Base-by-base conservation (phyloP, 371 early-diverging fungal species). In the Lichtheimia corymbifera region DNA sequence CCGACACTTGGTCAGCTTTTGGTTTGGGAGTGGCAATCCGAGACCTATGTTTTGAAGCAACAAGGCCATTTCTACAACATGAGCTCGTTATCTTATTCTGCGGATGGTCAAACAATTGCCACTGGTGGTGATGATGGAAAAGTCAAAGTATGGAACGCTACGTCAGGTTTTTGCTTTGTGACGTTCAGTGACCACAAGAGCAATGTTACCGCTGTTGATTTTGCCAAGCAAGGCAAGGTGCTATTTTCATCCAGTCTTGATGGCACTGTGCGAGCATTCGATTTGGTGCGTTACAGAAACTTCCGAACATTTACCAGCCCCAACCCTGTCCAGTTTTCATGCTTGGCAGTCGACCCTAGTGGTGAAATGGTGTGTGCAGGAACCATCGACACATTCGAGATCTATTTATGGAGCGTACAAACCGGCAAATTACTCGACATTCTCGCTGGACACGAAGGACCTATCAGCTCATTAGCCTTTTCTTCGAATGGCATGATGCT, bases 21-120 rank as follows among this genome's bases (percentile, higher is more conserved):
- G 47, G 98, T 99, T 2, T 99, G 99, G 99, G 99, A 99, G 71
- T 99, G 99, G 99, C 94, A 96, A 75, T 96, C 97, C 41, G 99
- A 99, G 70, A 91, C 97, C 0, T 98, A 97, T 67, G 92, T 98
- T 14, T 76, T 99, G 47, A 97, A 97, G 74, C 98, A 99, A 70
- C 99, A 99, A 75, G 98, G 98, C 11, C 99, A 99, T 62, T 90
- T 87, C 55, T 93, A 94, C 79, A 94, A 94, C 63, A 95, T 97
- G 90, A 91, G 87, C 67, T 83, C 89, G 30, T 69, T 97, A 0
- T 83, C 93, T 0, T 98, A 96, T 73, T 93, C 96, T 5, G 76
- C 89, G 9, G 97, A 97, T 66, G 95, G 97, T n/a, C 96, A 97
- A 73, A 89, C 86, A 54, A 74, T 99, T 44, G 98, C 92, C 9